Percentiles rank a stretch among this genome's conserved stretches.
Conservation (phyloP, 768 basidiomycete species). For the Solioccasus polychromus region DNA sequence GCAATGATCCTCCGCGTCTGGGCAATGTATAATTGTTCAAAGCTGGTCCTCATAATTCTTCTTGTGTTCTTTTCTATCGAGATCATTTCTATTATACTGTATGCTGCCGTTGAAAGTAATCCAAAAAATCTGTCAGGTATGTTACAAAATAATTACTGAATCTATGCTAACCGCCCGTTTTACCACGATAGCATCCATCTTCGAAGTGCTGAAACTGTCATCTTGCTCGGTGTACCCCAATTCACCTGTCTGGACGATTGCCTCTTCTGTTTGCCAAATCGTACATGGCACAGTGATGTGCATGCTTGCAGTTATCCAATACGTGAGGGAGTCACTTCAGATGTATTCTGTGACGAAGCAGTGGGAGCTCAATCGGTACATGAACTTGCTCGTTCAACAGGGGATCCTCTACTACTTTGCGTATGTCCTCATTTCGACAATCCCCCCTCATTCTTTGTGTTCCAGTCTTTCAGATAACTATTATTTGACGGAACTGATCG, state of each 20-base stretch:
- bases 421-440: neutral
- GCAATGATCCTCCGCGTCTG: no score
- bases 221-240: neutral
- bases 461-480: no score
- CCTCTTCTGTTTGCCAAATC: neutral
- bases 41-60: neutral
- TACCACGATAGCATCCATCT: neutral
- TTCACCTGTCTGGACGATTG: neutral
- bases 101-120: neutral
- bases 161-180: neutral
- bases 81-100: neutral
- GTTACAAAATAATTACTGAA: neutral
- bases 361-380: neutral
- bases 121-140: neutral
- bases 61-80: neutral
- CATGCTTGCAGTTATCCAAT: neutral
- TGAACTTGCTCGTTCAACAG: neutral
- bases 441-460: no score
- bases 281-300: neutral
- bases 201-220: neutral
- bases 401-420: neutral
- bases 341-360: neutral
- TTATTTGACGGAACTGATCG: no score
- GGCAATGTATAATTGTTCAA: no score
- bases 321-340: neutral